Conservation (phyloP, 768 basidiomycete genomes). For the Lentinus brumalis region DNA sequence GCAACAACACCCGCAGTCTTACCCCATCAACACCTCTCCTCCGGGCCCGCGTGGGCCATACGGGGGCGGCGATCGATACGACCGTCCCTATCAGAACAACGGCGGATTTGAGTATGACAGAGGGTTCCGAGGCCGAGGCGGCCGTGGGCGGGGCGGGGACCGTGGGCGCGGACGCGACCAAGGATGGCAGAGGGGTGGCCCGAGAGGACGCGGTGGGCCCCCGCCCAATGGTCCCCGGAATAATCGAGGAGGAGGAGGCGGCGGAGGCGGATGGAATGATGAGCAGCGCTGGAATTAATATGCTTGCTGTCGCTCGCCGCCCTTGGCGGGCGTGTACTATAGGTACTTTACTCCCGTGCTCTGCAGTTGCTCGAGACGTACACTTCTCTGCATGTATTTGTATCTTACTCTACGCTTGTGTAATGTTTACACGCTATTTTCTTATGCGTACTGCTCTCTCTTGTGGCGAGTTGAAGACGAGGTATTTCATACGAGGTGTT, state of each 20-base stretch:
- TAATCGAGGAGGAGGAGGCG: background rate
- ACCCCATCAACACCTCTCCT: background rate
- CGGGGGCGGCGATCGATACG: conserved; percentile 34
- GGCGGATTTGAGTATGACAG: conserved; percentile 27
- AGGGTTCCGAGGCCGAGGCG: conserved; percentile 32
- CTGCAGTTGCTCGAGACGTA: background rate
- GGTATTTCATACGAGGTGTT: too few species aligned
- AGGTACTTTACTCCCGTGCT: background rate
- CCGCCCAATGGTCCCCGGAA: background rate
- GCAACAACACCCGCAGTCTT: conserved; percentile 12
- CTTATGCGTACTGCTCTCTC: background rate
- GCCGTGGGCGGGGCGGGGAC: conserved; percentile 34
- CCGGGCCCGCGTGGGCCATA: conserved; percentile 11
- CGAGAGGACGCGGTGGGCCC: conserved; percentile 21
- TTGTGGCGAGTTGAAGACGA: too few species aligned
- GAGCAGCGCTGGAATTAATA: background rate
- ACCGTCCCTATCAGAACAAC: conserved; percentile 7
- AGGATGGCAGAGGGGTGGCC: conserved; percentile 56
- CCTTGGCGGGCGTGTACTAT: background rate
- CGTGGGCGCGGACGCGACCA: conserved; percentile 47
- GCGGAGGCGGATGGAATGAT: background rate
- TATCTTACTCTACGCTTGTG: background rate
- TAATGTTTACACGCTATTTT: background rate
- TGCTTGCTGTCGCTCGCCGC: background rate
- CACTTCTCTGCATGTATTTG: background rate